These are phyloP conservation scores for Picea abies DNA, from an alignment of 83 land plant genomes.

Conservation along the genomic window DNA sequence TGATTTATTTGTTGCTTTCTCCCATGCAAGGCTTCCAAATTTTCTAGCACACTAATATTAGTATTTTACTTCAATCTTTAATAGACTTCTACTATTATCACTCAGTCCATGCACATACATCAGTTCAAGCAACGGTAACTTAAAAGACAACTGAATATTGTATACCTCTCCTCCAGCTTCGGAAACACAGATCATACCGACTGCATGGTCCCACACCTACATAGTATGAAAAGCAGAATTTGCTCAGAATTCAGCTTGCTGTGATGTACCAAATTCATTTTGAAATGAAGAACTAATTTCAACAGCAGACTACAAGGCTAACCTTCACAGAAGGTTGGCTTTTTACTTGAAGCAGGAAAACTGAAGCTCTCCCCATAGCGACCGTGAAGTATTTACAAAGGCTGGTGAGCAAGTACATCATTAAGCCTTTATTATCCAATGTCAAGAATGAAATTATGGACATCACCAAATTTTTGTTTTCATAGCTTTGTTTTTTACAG, in stretches of 20 bases:
- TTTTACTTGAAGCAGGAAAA: conserved; percentile 45
- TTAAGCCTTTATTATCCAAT: background rate
- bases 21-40: background rate
- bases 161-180: conserved; percentile 77
- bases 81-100: background rate
- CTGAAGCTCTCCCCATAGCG: conserved; percentile 84
- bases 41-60: too few species aligned
- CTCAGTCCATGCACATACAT: background rate
- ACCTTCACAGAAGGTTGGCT: conserved; percentile 46
- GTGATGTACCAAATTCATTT: background rate
- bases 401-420: conserved; percentile 31
- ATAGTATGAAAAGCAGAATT: background rate
- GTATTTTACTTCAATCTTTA: background rate
- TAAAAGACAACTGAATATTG: background rate
- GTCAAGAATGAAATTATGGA: background rate
- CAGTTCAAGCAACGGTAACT: background rate
- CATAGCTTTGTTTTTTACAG: background rate
- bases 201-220: conserved; percentile 78
- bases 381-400: conserved; percentile 88
- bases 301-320: background rate
- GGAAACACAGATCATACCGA: conserved; percentile 61
- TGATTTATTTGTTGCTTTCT: background rate
- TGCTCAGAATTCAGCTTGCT: background rate
- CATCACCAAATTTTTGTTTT: background rate
- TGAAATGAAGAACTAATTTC: background rate